Evolutionary conservation across 2,329 filamentous ascomycete genomes (phyloP), one percentile per base, ranked within the genome.

Genomic region (Endoconidiophora polonica): DNA sequence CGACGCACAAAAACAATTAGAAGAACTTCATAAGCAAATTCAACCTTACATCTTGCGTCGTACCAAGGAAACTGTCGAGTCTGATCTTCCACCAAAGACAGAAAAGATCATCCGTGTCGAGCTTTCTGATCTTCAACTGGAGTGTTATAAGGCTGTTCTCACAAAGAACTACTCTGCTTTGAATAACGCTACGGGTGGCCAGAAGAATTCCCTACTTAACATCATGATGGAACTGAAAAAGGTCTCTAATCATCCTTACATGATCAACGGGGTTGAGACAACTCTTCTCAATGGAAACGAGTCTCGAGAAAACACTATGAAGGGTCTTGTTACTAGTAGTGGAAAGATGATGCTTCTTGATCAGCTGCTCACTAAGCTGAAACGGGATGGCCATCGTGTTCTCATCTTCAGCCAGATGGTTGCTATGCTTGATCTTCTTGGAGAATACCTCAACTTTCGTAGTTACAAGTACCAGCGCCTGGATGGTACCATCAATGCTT

Each of bases 221-320:
- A 91, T 98, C 62, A 95, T 98, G 78, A 98, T 98, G 91, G 91
- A 98, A 64, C 66, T 98, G 59, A 98, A 98, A 70, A 98, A 98
- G 66, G 87, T 91, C 62, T 96, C 90, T 67, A 98, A 98, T 60
- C 91, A 98, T 61, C 90, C 91, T 1, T 94, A 95, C 67, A 93
- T 98, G 81, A 96, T 98, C 58, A 83, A 85, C 2, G 88, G 87
- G 55, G 90, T 87, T 2, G 91, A 98, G 62, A 85, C 94, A 52
- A 85, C 83, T 57, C 85, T 96, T 10, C 66, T 96, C 46, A 81
- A 77, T 53, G 86, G 85, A 12, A 87, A 82, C 59, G 75, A 76
- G 48, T 80, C 84, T 18, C 83, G 88, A 26, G 90, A 96, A 60
- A 91, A 96, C 61, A 79, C 87, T 55, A 76, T 98, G 58, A 91